phyloP scores from a whole-genome alignment of 2,329 filamentous ascomycete species.

The Nannizziopsis arthrosporioides region DNA sequence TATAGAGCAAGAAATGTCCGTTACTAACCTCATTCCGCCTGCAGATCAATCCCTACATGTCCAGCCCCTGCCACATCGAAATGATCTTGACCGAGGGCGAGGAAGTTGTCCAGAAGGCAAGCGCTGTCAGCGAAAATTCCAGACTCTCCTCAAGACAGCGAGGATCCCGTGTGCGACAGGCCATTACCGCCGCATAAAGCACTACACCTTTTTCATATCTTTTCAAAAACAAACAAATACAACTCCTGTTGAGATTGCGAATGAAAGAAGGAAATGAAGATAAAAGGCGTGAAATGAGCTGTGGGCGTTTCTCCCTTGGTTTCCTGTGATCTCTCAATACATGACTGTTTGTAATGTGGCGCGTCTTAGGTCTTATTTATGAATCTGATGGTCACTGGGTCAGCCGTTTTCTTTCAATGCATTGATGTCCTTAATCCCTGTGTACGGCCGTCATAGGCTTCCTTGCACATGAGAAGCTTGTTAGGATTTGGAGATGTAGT shows the following conservation, averaged over 20 bases:
- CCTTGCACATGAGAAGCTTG: no score
- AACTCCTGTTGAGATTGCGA: conserved; percentile 2
- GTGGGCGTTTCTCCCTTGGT: conserved; percentile 8
- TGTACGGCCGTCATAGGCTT: no score
- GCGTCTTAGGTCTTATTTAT: conserved; percentile 11
- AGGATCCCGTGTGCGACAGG: conserved; percentile 52
- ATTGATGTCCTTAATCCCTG: background rate
- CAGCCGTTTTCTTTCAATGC: conserved; percentile 1
- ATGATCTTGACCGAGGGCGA: conserved; percentile 97
- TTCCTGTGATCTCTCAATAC: conserved; percentile 11
- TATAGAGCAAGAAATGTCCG: background rate
- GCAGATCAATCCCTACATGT: conserved; percentile 99
- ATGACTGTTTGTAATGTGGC: conserved; percentile 11
- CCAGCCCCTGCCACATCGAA: conserved; percentile 99
- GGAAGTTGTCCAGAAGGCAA: conserved; percentile 88
- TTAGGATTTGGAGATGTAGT: no score
- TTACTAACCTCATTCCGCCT: conserved; percentile 2
- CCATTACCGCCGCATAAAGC: conserved; percentile 47
- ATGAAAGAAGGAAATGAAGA: conserved; percentile 2
- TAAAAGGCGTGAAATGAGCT: conserved; percentile 10
- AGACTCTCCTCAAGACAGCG: conserved; percentile 88
- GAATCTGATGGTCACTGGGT: conserved; percentile 11
- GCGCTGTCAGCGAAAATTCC: conserved; percentile 36
- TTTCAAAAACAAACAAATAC: conserved; percentile 9
- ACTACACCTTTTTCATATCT: background rate